Base-by-base conservation (phyloP, 805 yeast genomes). In the Cyberlindnera nakhonratchasimensis region DNA sequence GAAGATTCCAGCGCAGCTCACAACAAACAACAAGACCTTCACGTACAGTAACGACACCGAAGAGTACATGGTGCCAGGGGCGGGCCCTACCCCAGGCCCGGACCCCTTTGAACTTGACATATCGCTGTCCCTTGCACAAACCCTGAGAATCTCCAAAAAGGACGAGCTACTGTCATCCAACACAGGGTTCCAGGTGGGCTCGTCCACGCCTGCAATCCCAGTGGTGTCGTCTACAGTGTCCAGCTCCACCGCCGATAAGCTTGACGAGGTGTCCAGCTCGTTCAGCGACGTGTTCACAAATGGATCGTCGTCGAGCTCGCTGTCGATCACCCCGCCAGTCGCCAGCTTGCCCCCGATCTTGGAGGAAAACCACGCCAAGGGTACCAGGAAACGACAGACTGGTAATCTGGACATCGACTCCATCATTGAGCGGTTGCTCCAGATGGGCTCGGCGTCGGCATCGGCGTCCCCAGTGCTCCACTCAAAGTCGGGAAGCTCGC, bases 391-490 rank as follows among this genome's bases (percentile, higher is more conserved):
- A n/a, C n/a, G n/a, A n/a, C n/a, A n/a, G n/a, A n/a, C n/a, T 24
- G 23, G 11, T 32, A 38, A 65, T 48, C 34, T 78, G 30, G 77
- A 82, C 56, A 56, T 85, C 20, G 90, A 85, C 60, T 65, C 74
- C 6, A 72, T 82, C 22, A 82, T 85, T 49, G 81, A 78, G 35
- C 75, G 73, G 45, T 64, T 85, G 43, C 64, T 83, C 28, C 42
- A 40, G n/a, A 18, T 44, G 33, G 30, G 41, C 10, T 6, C 40
- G 3, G 11, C 33, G 7, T 42, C 47, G 2, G 28, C 26, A n/a
- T 26, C 38, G 2, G 39, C 45, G 1, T 43, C 52, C 2, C 53
- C 57, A 8, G 22, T 43, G 1, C 21, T 48, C 11, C 45, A 45
- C 11, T 35, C 53, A 19, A 40, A 40, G 20, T 41, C 37, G 26